Evolutionary conservation across 192 early-diverging fungal genomes (phyloP).

Genomic region (Pecoramyces ruminantium): DNA sequence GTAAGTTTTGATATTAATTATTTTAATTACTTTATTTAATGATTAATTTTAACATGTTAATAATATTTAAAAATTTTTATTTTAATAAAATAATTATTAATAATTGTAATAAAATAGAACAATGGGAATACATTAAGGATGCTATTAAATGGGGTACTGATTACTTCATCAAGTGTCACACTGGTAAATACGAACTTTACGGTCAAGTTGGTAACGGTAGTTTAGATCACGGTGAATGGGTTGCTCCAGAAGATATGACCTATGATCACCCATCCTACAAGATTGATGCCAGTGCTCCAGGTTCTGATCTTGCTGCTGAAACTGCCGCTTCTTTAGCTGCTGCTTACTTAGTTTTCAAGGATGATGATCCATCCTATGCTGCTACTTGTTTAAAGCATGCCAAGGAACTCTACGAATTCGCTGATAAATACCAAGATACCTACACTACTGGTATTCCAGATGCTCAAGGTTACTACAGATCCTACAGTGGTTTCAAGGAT

Average conservation of each 20-base stretch:
- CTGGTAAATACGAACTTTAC: conserved; percentile 18
- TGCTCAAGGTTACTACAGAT: conserved; percentile 15
- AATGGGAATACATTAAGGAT: conserved; percentile 13
- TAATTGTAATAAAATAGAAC: neutral
- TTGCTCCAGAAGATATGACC: conserved; percentile 12
- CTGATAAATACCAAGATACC: conserved; percentile 18
- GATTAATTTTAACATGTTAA: too few relatives aligned
- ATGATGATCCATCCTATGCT: neutral
- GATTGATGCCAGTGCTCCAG: conserved; percentile 18
- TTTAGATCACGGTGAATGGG: conserved; percentile 12
- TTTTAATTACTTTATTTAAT: too few relatives aligned
- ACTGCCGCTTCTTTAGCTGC: conserved; percentile 26
- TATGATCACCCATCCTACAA: conserved; percentile 24
- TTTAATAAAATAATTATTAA: too few relatives aligned
- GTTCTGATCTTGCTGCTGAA: conserved; percentile 33
- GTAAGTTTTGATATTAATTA: too few relatives aligned
- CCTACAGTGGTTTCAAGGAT: conserved; percentile 14
- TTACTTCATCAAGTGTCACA: conserved; percentile 39
- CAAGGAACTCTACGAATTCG: conserved; percentile 18
- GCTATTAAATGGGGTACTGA: conserved; percentile 44
- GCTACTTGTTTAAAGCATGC: conserved; percentile 17
- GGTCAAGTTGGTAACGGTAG: conserved; percentile 10
- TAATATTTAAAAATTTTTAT: too few relatives aligned
- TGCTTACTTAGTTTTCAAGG: neutral
- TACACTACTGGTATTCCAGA: conserved; percentile 21